Base-by-base conservation (phyloP, 1,139 yeast genomes). In the Kluyveromyces marxianus region DNA sequence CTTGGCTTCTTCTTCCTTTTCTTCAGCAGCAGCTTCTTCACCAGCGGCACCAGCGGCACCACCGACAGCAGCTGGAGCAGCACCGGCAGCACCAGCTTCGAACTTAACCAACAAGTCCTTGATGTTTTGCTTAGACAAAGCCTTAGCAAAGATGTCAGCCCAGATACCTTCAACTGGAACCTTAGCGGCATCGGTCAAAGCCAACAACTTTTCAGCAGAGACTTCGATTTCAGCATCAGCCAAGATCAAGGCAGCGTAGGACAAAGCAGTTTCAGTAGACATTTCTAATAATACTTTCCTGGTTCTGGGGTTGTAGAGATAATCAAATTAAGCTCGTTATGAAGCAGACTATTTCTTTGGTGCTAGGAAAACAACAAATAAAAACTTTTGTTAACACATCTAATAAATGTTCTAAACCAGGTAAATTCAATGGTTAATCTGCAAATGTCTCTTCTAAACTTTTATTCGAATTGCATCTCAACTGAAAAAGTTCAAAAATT, bases 161-260 rank as follows among this genome's bases (percentile, higher is more conserved):
- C 90, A 84, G 76, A 83, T 80, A 53, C 64, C 66, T 59, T 84
- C 92, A 69, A 83, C 77, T 65, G 74, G 73, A 56, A 82, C 74
- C 63, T 80, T 76, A 61, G 89, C 89, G 64, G 85, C 83, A 57
- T 74, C 62, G 68, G 80, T 73, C 70, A 83, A 75, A 66, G 86
- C 73, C 63, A 76, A 67, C 70, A 84, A 79, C 77, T 83, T 83
- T 71, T 82, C 89, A 60, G 89, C 63, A 56, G 84, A 73, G 75
- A 83, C 79, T 71, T 83, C 90, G 64, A 83, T 71, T 58, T 83
- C 92, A 65, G 92, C 76, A 68, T 84, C 94, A 60, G 92, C 87
- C 71, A 84, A 81, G 76, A 84, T 83, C 69, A 84, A 77, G 67
- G 92, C 88, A 68, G 94, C 92, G 83, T 83, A 84, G 58, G 92